Percentiles rank a stretch among this genome's conserved stretches.
Conservation (phyloP, 2,329 filamentous ascomycete species). For the Zalaria obscura region DNA sequence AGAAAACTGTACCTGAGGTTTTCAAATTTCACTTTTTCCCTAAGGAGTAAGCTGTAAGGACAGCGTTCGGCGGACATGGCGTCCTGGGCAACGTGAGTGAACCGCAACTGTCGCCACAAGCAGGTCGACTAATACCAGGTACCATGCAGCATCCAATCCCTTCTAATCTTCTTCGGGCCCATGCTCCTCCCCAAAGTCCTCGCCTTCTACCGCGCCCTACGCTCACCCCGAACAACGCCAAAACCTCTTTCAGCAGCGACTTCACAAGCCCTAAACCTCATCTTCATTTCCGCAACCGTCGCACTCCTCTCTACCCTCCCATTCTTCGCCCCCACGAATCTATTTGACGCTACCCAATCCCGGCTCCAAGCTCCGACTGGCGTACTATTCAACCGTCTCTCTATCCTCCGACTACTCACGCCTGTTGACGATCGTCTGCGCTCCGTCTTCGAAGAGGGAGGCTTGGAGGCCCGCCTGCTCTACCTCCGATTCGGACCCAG, state of each 20-base stretch:
- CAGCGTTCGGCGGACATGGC: conserved; percentile 1
- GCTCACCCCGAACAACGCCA: conserved; percentile 27
- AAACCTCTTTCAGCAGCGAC: conserved; percentile 41
- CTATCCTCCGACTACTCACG: conserved; percentile 44
- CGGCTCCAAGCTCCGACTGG: conserved; percentile 76
- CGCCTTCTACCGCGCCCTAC: conserved; percentile 46
- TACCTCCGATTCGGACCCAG: conserved; percentile 75
- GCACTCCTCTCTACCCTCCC: conserved; percentile 52
- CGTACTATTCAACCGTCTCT: conserved; percentile 67
- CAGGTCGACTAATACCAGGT: neutral
- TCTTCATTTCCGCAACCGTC: conserved; percentile 39
- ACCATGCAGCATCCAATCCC: conserved; percentile 25
- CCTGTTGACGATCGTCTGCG: conserved; percentile 50
- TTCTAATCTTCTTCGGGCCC: conserved; percentile 48
- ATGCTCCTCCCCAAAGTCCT: conserved; percentile 55
- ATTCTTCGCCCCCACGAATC: conserved; percentile 58
- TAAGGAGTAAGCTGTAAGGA: too few relatives aligned
- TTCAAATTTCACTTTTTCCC: too few relatives aligned
- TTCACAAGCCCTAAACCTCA: conserved; percentile 43
- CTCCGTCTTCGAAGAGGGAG: conserved; percentile 42
- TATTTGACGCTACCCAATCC: conserved; percentile 65
- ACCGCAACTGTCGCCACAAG: neutral
- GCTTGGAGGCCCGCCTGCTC: conserved; percentile 55
- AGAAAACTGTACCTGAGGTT: too few relatives aligned
- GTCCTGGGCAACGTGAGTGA: conserved; percentile 4